Base-by-base conservation (phyloP, 345 rosid genomes). In the Tarenaya hassleriana region DNA sequence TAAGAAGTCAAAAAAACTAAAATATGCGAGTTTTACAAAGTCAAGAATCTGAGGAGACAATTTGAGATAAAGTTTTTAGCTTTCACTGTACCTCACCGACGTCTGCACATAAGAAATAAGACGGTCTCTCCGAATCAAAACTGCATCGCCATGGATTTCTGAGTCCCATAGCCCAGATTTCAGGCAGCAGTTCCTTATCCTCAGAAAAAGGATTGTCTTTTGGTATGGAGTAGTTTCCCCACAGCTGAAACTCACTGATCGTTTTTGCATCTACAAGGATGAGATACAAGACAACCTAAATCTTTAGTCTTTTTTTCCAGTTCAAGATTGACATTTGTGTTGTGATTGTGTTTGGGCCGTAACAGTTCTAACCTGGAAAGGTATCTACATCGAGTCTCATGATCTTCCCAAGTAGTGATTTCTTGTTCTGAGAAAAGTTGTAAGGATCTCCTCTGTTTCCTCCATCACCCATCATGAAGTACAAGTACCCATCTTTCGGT, bases 101-200 rank as follows among this genome's bases (percentile, higher is more conserved):
- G 51, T 83, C 86, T 21, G 73, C 84, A 4, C 80, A 74, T 1
- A 76, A 14, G 44, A 81, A 75, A 67, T 69, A 72, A 49, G 75
- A 74, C 0, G 81, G 64, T 32, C 78, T 76, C 42, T 72, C 64
- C n/a, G 74, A 47, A 72, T 82, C 80, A 34, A 76, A 78, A 60
- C 80, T 72, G 19, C 82, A 82, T 16, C 79, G 57, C 85, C 84
- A 74, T n/a, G 82, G 80, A 64, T 76, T 74, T 61, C 73, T 58
- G 0, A 78, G 55, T 13, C 88, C 84, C n/a, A 68, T 46, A 8
- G 82, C 85, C 78, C 81, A 78, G 12, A 82, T 82, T 48, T 76
- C 85, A 11, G 79, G 81, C 10, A 42, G 47, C 19, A 72, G 41
- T 43, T 64, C 74, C 34, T 66, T 34, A 37, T 78, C 85, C 41